phyloP scores from a whole-genome alignment of 495 filamentous ascomycete genomes.

The Xylaria acuta region DNA sequence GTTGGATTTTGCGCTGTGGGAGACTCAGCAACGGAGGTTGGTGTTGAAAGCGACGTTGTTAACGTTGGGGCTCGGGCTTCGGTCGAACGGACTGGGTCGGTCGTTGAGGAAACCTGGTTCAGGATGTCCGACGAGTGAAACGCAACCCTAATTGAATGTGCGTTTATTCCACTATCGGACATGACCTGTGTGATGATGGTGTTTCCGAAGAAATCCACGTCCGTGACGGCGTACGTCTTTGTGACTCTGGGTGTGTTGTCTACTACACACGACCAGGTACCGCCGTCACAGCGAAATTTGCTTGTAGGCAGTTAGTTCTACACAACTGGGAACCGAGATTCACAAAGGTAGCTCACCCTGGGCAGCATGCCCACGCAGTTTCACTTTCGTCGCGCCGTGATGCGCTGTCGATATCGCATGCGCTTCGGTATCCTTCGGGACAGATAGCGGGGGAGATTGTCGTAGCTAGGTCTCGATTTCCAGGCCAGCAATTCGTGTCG shows the following conservation, averaged over 20 bases:
- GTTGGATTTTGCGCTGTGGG: not conserved
- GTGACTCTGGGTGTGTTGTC: not conserved
- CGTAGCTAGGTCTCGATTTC: not conserved
- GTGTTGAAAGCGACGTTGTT: not conserved
- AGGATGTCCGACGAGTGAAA: conserved; percentile 31
- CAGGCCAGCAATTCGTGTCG: not conserved
- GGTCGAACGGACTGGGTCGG: no score
- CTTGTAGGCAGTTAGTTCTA: conserved; percentile 8
- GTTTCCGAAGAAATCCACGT: conserved; percentile 23
- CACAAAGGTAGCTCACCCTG: not conserved
- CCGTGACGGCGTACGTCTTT: conserved; percentile 17
- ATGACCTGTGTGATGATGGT: conserved; percentile 23
- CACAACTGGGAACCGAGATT: not conserved
- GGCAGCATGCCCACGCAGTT: not conserved
- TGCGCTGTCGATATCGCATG: not conserved
- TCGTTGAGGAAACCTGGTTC: not conserved
- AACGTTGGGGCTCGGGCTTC: not conserved
- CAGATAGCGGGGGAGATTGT: not conserved
- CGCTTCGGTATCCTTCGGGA: not conserved
- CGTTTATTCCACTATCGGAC: conserved; percentile 26
- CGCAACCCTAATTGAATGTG: conserved; percentile 31
- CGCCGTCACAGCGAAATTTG: conserved; percentile 25
- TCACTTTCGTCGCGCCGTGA: not conserved
- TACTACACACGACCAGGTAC: conserved; percentile 23
- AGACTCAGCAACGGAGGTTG: not conserved